Conservation (phyloP, 305 asterid species). For the Fraxinus xanthoxyloides region DNA sequence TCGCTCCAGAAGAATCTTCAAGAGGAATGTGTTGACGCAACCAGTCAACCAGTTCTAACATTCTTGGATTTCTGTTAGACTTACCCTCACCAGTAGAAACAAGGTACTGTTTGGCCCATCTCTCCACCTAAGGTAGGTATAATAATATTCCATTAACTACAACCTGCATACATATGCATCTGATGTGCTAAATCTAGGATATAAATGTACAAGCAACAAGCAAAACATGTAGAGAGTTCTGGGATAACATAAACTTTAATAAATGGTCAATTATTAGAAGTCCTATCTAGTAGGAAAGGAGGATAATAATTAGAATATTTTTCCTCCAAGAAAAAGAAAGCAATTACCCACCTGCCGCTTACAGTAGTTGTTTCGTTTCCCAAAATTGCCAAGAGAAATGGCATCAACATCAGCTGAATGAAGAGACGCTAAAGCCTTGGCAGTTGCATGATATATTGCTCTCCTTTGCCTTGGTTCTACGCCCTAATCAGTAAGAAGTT, state of each 20-base stretch:
- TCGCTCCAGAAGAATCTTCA: constrained; percentile 81
- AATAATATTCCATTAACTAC: constrained; percentile 14
- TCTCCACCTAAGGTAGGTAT: constrained; percentile 63
- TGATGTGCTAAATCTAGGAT: not conserved
- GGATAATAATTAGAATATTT: not conserved
- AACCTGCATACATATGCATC: not conserved
- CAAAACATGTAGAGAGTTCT: not conserved
- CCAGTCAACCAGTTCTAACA: constrained; percentile 81
- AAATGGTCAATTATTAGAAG: not conserved
- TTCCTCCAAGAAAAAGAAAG: not conserved
- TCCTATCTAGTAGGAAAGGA: not conserved
- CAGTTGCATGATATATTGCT: constrained; percentile 64
- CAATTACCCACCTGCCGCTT: constrained; percentile 67
- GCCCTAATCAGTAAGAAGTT: constrained; percentile 42
- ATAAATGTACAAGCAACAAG: not conserved
- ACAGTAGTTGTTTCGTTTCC: constrained; percentile 74
- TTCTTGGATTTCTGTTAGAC: constrained; percentile 76
- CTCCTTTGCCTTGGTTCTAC: constrained; percentile 65
- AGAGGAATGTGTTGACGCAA: constrained; percentile 70
- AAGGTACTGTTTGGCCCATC: constrained; percentile 90
- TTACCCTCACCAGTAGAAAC: constrained; percentile 83
- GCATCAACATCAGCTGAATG: constrained; percentile 80
- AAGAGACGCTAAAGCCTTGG: constrained; percentile 76
- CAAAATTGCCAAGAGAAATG: constrained; percentile 66
- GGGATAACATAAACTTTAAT: not conserved